phyloP scores from a whole-genome alignment of 305 asterid genomes.

The Plantago coronopus region DNA sequence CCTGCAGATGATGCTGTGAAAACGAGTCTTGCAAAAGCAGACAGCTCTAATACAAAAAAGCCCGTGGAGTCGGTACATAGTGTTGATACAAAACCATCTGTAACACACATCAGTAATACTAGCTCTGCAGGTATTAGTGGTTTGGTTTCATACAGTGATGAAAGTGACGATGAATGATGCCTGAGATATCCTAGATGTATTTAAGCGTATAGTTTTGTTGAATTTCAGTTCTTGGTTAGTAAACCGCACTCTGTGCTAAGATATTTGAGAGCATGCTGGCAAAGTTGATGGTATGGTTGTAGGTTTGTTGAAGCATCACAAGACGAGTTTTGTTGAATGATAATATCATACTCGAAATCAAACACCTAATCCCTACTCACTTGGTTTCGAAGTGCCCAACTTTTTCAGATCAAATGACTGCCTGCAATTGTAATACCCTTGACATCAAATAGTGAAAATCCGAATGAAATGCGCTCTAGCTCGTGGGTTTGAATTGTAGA shows the following conservation, averaged over 20 bases:
- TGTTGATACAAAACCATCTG: constrained; percentile 18
- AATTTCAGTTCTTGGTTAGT: not conserved
- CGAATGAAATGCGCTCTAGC: too few relatives aligned
- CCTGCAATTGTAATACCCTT: too few relatives aligned
- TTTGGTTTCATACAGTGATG: constrained; percentile 85
- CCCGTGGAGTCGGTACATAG: constrained; percentile 11
- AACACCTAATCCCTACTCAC: too few relatives aligned
- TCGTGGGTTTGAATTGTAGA: too few relatives aligned
- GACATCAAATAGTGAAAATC: too few relatives aligned
- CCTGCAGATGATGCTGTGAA: constrained; percentile 25
- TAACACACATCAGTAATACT: constrained; percentile 1
- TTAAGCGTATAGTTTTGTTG: not conserved
- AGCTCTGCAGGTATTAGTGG: constrained; percentile 30
- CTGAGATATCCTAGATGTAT: not conserved
- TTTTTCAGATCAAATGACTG: too few relatives aligned
- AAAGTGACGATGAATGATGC: constrained; percentile 62
- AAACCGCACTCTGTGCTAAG: not conserved
- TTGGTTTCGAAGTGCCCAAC: too few relatives aligned
- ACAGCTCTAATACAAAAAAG: constrained; percentile 21
- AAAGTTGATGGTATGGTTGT: not conserved
- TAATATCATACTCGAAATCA: too few relatives aligned
- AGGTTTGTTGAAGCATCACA: not conserved
- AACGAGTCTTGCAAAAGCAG: constrained; percentile 12
- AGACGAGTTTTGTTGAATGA: too few relatives aligned
- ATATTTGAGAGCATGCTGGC: not conserved